These are phyloP conservation scores for Gynandropsis gynandra DNA, from an alignment of 345 rosid species.

Conservation along the genomic window DNA sequence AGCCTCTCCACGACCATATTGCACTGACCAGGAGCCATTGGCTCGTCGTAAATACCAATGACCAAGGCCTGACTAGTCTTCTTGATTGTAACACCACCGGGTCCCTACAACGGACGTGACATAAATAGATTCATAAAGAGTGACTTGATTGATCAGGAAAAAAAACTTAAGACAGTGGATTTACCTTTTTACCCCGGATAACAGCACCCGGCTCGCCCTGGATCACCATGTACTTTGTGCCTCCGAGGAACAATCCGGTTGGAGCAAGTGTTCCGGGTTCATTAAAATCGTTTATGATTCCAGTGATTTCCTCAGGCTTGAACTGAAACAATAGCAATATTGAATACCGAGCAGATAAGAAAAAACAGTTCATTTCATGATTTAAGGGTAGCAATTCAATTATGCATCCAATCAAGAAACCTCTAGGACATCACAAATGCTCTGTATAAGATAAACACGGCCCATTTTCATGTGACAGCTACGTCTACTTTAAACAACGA, in stretches of 20 bases:
- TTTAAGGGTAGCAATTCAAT: no score
- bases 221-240: conserved; percentile 79
- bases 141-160: not conserved
- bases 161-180: not conserved
- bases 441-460: no score
- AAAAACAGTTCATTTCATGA: not conserved
- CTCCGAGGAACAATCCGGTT: conserved; percentile 62
- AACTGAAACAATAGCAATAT: conserved; percentile 38
- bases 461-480: no score
- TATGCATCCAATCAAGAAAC: no score
- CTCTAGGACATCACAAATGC: no score
- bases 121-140: not conserved
- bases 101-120: conserved; percentile 40
- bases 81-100: conserved; percentile 73
- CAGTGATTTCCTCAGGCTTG: conserved; percentile 55
- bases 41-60: conserved; percentile 73
- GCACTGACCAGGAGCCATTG: conserved; percentile 82
- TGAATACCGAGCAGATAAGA: conserved; percentile 9
- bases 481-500: no score
- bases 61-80: conserved; percentile 56
- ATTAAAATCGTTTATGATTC: conserved; percentile 44
- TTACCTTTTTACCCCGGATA: conserved; percentile 88
- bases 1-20: conserved; percentile 88
- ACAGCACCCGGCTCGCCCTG: conserved; percentile 85
- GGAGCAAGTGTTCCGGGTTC: conserved; percentile 90